Evolutionary conservation across 768 basidiomycete species (phyloP).

Genomic region (Boletus barrowsii): DNA sequence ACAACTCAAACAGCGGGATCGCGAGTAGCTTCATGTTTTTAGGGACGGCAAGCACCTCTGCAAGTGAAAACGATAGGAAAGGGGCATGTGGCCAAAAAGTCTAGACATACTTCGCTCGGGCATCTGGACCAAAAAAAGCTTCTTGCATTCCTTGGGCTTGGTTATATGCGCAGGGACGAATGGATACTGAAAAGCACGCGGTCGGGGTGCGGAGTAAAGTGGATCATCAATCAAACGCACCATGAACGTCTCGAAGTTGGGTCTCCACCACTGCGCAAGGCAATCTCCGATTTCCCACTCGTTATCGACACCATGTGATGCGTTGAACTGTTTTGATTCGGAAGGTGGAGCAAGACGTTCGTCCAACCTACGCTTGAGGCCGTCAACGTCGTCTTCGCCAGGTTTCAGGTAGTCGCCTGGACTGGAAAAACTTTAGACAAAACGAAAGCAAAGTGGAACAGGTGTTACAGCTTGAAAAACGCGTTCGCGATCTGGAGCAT

Average conservation of each 20-base stretch:
- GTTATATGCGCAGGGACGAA: conserved; percentile 95
- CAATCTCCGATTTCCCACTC: conserved; percentile 98
- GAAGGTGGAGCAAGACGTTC: conserved; percentile 81
- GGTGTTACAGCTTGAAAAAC: conserved; percentile 92
- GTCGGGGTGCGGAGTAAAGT: not conserved
- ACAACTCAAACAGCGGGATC: conserved; percentile 94
- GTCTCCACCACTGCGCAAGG: conserved; percentile 97
- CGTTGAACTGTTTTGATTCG: conserved; percentile 72
- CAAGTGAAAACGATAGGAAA: not conserved
- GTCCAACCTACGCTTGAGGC: conserved; percentile 85
- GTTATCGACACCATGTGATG: conserved; percentile 72
- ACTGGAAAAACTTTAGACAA: conserved; percentile 35
- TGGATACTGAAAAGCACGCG: conserved; percentile 61
- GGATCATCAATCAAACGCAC: conserved; percentile 44
- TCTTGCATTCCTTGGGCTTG: conserved; percentile 98
- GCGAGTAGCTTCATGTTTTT: conserved; percentile 99
- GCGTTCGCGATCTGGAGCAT: conserved; percentile 99
- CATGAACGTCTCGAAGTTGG: conserved; percentile 99
- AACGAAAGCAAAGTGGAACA: not conserved
- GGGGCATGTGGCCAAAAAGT: not conserved
- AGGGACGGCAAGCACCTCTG: conserved; percentile 94
- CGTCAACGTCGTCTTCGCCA: conserved; percentile 89
- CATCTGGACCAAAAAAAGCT: conserved; percentile 92
- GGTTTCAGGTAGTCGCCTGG: conserved; percentile 99
- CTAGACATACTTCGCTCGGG: conserved; percentile 79